Evolutionary conservation across 352 stramenopile genomes (phyloP).

Genomic region (Phytopythium sindhum): DNA sequence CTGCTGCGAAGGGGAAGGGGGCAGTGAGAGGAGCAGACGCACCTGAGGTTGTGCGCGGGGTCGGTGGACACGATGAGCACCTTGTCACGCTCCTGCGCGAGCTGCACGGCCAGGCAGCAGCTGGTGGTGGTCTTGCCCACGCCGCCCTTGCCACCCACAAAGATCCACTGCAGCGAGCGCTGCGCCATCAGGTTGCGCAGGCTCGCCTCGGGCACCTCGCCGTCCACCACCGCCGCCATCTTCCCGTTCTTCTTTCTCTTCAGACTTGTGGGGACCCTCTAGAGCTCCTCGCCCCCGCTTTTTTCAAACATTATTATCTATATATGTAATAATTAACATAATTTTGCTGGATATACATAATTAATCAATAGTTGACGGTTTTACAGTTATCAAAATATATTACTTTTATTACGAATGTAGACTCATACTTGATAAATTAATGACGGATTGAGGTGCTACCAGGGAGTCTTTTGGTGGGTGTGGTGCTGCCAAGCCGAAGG

Average conservation of each 20-base stretch:
- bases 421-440: neutral
- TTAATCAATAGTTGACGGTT: too few relatives aligned
- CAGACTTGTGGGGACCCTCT: neutral
- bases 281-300: neutral
- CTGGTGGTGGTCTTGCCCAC: conserved; percentile 98
- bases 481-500: too few relatives aligned
- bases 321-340: conserved; percentile 2
- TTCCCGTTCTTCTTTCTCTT: neutral
- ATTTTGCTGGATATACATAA: neutral
- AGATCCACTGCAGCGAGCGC: conserved; percentile 92
- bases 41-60: conserved; percentile 98
- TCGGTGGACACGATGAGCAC: conserved; percentile 99
- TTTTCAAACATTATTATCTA: neutral
- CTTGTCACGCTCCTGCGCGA: conserved; percentile 90
- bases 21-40: neutral
- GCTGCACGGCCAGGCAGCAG: conserved; percentile 94
- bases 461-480: neutral
- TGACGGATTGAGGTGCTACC: neutral
- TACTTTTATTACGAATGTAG: neutral
- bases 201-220: conserved; percentile 82
- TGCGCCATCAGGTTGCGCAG: conserved; percentile 90
- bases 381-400: too few relatives aligned
- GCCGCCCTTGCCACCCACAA: conserved; percentile 94
- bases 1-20: too few relatives aligned
- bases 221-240: conserved; percentile 7